These are phyloP conservation scores for Aspergillus alliaceus DNA, from an alignment of 2,329 filamentous ascomycete species.

Conservation along the genomic window DNA sequence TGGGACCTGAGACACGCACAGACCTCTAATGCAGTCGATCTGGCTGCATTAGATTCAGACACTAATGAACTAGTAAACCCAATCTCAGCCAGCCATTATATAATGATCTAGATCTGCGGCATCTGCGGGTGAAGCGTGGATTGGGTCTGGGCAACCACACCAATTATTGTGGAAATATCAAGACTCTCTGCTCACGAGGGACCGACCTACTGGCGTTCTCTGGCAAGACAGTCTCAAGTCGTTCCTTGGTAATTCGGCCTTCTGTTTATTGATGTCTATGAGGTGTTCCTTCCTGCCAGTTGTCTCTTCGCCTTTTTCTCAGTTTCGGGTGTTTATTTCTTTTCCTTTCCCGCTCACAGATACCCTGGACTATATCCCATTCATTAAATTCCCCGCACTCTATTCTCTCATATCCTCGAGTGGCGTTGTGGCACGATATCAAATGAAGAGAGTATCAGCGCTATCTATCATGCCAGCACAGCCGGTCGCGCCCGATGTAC, in stretches of 20 bases:
- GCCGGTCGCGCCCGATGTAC: neutral
- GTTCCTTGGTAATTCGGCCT: neutral
- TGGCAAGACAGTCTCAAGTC: neutral
- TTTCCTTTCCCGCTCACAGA: neutral
- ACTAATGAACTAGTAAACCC: neutral
- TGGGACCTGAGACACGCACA: neutral
- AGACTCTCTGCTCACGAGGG: too few relatives aligned
- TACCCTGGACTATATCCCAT: neutral
- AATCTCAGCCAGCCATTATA: neutral
- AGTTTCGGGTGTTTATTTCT: neutral
- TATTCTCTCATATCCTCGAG: neutral
- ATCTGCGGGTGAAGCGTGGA: neutral
- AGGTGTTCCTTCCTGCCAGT: neutral
- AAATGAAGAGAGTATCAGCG: neutral
- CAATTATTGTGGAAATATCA: neutral
- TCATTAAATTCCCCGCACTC: neutral
- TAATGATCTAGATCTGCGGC: neutral
- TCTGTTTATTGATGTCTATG: neutral
- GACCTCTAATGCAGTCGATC: neutral
- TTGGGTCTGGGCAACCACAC: neutral
- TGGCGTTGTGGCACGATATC: neutral
- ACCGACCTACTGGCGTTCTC: too few relatives aligned
- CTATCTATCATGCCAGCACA: neutral
- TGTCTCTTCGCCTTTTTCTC: too few relatives aligned
- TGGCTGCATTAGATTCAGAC: neutral